Evolutionary conservation across 495 filamentous ascomycete genomes (phyloP).

Genomic region (Delitschia confertaspora): DNA sequence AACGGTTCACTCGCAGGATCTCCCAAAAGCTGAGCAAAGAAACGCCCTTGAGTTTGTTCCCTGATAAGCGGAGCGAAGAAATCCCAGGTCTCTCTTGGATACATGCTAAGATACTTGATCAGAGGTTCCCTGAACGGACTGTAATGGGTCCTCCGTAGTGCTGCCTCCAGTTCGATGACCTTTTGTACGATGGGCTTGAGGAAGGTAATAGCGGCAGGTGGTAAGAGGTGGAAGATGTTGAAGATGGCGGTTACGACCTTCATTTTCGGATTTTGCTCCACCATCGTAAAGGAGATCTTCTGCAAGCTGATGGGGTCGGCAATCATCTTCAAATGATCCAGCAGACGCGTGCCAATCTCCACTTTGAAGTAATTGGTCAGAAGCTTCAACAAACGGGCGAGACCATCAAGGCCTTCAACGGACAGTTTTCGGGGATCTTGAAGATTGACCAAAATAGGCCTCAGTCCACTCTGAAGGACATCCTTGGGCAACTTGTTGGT

Average conservation of each 20-base stretch:
- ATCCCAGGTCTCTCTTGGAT: conserved; percentile 76
- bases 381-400: conserved; percentile 78
- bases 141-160: conserved; percentile 77
- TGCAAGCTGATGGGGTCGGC: conserved; percentile 72
- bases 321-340: conserved; percentile 88
- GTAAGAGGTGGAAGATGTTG: conserved; percentile 92
- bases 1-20: conserved; percentile 66
- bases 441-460: conserved; percentile 89
- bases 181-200: conserved; percentile 82
- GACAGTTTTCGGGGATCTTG: conserved; percentile 88
- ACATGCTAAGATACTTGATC: conserved; percentile 89
- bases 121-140: conserved; percentile 88
- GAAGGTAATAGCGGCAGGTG: conserved; percentile 78
- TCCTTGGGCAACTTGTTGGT: conserved; percentile 93
- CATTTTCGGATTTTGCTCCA: conserved; percentile 85
- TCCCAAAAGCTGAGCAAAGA: conserved; percentile 82
- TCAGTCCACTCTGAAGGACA: conserved; percentile 83
- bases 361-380: conserved; percentile 99
- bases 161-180: conserved; percentile 78
- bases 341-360: conserved; percentile 80
- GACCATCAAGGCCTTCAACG: conserved; percentile 80
- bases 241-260: conserved; percentile 88
- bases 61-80: conserved; percentile 67
- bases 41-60: conserved; percentile 81
- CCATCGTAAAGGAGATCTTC: conserved; percentile 83